Percentiles rank a stretch among this genome's conserved stretches.
phyloP scores from a whole-genome alignment of 1,139 yeast species.

The Lodderomyces oxycetoniae region DNA sequence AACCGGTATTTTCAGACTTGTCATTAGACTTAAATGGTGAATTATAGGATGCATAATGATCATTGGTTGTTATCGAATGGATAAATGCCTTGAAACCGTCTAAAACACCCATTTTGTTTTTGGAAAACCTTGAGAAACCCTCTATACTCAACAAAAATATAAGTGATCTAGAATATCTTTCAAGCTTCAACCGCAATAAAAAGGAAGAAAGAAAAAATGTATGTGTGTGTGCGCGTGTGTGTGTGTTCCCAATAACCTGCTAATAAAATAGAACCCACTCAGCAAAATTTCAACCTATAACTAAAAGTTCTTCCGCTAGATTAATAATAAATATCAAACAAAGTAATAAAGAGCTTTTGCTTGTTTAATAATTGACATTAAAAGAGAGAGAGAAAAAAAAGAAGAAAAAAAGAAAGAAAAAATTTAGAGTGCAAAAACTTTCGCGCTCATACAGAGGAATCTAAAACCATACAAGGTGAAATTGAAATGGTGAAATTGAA shows the following conservation, averaged over 20 bases:
- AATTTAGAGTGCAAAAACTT: too few species aligned
- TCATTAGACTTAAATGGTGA: slow-evolving; percentile 33
- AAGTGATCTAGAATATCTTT: too few species aligned
- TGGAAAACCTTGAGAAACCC: background rate
- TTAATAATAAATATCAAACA: too few species aligned
- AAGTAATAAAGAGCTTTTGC: too few species aligned
- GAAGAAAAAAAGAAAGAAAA: background rate
- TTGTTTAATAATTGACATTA: background rate
- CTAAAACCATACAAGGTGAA: too few species aligned
- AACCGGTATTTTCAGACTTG: slow-evolving; percentile 2
- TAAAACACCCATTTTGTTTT: slow-evolving; percentile 34
- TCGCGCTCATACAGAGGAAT: too few species aligned
- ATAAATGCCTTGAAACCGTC: slow-evolving; percentile 48
- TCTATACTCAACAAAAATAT: background rate
- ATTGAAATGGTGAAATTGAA: background rate
- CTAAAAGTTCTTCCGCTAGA: too few species aligned
- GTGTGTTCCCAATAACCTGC: too few species aligned
- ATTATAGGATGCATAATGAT: slow-evolving; percentile 59
- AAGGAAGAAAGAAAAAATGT: slow-evolving; percentile 4
- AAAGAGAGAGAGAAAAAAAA: background rate
- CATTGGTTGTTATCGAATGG: slow-evolving; percentile 60
- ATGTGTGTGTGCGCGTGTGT: too few species aligned
- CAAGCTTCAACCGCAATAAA: too few species aligned
- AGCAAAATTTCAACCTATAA: too few species aligned
- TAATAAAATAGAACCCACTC: too few species aligned